These are phyloP conservation scores for Yamadazyma paraphyllophila DNA, from an alignment of 805 yeast genomes.

Conservation along the genomic window DNA sequence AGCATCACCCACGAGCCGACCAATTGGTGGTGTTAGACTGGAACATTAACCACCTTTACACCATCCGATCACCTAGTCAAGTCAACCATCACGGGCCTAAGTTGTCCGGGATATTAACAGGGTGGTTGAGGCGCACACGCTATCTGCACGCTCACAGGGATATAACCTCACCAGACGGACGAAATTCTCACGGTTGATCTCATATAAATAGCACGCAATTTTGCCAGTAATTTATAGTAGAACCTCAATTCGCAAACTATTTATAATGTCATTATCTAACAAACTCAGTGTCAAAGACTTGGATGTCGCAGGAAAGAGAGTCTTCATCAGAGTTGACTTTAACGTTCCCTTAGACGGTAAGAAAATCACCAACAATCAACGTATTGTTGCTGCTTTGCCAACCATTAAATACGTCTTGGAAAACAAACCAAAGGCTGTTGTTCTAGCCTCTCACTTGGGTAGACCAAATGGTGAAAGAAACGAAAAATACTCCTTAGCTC, in stretches of 20 bases:
- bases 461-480: slow-evolving; percentile 95
- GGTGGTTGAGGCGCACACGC: slow-evolving; percentile 2
- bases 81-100: slow-evolving; percentile 7
- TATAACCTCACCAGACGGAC: slow-evolving; percentile 19
- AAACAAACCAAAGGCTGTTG: slow-evolving; percentile 85
- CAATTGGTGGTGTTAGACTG: not conserved
- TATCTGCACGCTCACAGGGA: slow-evolving; percentile 3
- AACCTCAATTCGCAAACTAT: not conserved
- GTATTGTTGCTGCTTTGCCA: slow-evolving; percentile 99
- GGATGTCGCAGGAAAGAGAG: slow-evolving; percentile 85
- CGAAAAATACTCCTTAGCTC: slow-evolving; percentile 87
- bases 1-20: not conserved
- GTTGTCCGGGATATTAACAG: slow-evolving; percentile 6
- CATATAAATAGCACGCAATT: slow-evolving; percentile 5
- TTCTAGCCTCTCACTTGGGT: slow-evolving; percentile 96
- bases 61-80: not conserved
- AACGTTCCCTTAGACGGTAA: slow-evolving; percentile 94
- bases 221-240: not conserved
- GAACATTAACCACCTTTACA: not conserved
- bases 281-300: slow-evolving; percentile 93
- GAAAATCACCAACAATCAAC: slow-evolving; percentile 98
- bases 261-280: slow-evolving; percentile 82
- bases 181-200: not conserved
- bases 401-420: slow-evolving; percentile 93
- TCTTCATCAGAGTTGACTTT: slow-evolving; percentile 97